Evolutionary conservation across 2,329 filamentous ascomycete genomes (phyloP), one percentile per base, ranked within the genome.

Genomic region (Paracamarosporium sp.): DNA sequence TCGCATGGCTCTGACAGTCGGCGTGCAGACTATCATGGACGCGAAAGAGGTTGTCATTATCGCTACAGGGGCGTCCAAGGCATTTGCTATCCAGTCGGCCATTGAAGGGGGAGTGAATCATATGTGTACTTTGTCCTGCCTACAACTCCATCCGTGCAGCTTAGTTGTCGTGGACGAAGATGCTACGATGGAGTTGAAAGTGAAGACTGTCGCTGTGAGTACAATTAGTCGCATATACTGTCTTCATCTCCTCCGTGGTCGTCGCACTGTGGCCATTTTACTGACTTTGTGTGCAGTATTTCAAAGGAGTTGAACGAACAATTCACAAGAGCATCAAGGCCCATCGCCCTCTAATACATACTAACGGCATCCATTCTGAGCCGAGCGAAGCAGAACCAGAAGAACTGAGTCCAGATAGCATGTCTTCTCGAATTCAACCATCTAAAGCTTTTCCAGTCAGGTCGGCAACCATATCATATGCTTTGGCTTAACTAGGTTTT

Each of bases 111-210:
- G 89, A 27, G 86, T 95, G 59, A 94, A 93, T 75, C 92, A 95
- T 79, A 94, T 94, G 90, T 96, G 92, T 91, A 94, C 92, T 1
- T 83, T 95, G 6, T 94, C 90, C 7, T 88, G 87, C 53, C 81
- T 96, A 36, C 92, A 96, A 74, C 80, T 94, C 60, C 92, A 95
- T 74, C 89, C 87, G 3, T 89, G 93, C 69, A 88, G 91, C 53
- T 87, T 95, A 82, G 88, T 95, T 64, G 90, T 94, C 11, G 90
- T 90, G 43, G 92, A 96, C 68, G 90, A 94, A 67, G 91, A 93
- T 70, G 79, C 81, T 66, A 80, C 81, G 35, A 55, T 85, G 60
- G 75, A 83, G 67, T 68, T 83, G 44, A 78, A 78, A 63, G 79
- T 77, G 65, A 79, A 79, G 73, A 82, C 73, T 48, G 74, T 73